Evolutionary conservation across 148 eudicot species (phyloP).

Genomic region (Salicornia ramosissima): DNA sequence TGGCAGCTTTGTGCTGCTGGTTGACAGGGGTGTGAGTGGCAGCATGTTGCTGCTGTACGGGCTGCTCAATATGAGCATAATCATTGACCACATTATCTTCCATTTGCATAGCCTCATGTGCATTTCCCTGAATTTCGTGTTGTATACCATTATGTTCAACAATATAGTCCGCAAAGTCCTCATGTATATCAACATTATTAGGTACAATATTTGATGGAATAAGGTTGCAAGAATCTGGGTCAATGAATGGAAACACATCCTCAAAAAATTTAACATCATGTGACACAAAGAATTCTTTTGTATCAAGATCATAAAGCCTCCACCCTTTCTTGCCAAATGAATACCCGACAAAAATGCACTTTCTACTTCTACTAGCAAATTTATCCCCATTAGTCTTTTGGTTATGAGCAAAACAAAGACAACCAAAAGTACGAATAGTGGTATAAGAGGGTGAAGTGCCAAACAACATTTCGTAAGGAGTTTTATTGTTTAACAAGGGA

Average conservation of each 20-base stretch:
- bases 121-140: neutral
- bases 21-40: neutral
- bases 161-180: neutral
- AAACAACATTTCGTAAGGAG: neutral
- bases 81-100: neutral
- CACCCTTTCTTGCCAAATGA: conserved; percentile 4
- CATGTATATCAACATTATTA: neutral
- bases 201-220: neutral
- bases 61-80: neutral
- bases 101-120: neutral
- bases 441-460: neutral
- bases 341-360: too few species aligned
- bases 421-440: too few species aligned
- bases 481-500: neutral
- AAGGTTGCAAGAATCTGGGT: neutral
- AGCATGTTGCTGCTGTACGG: neutral
- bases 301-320: neutral
- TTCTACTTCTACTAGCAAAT: too few species aligned
- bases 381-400: too few species aligned
- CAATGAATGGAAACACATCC: neutral
- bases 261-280: neutral
- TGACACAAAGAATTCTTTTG: neutral
- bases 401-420: too few species aligned
- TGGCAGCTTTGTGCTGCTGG: neutral
- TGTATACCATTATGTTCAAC: neutral